Percentiles rank a stretch among this genome's conserved stretches.
Evolutionary conservation across 768 basidiomycete species (phyloP).

Genomic region (Podaxis sp.): DNA sequence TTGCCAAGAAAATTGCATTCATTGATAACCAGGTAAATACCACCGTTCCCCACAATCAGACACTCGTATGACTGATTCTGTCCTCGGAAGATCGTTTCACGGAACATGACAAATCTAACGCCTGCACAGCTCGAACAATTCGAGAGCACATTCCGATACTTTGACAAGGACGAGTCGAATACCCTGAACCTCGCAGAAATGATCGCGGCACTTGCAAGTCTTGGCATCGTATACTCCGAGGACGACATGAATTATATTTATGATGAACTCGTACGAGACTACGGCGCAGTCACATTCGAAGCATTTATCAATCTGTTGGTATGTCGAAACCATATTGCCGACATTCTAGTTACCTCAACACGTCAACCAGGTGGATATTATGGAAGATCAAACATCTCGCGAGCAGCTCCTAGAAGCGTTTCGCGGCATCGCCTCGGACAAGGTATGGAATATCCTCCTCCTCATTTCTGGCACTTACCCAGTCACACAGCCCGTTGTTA

Average conservation of each 20-base stretch:
- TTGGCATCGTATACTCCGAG: conserved; percentile 93
- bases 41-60: background rate
- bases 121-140: conserved; percentile 96
- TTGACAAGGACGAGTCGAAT: conserved; percentile 91
- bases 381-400: conserved; percentile 90
- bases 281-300: conserved; percentile 89
- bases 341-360: background rate
- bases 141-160: conserved; percentile 96
- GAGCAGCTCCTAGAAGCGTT: conserved; percentile 94
- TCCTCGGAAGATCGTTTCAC: conserved; percentile 76
- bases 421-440: conserved; percentile 86
- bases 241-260: conserved; percentile 87
- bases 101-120: conserved; percentile 91
- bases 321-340: conserved; percentile 21
- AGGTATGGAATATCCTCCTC: conserved; percentile 48
- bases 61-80: background rate
- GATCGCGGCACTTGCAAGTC: conserved; percentile 90
- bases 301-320: conserved; percentile 95
- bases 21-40: conserved; percentile 87
- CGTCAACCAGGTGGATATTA: conserved; percentile 78
- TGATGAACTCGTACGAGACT: conserved; percentile 73
- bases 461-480: background rate
- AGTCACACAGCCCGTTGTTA: conserved; percentile 75
- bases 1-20: conserved; percentile 90
- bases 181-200: conserved; percentile 84